Base-by-base conservation (phyloP, 192 early-diverging fungal genomes). In the Coemansia nantahalensis region DNA sequence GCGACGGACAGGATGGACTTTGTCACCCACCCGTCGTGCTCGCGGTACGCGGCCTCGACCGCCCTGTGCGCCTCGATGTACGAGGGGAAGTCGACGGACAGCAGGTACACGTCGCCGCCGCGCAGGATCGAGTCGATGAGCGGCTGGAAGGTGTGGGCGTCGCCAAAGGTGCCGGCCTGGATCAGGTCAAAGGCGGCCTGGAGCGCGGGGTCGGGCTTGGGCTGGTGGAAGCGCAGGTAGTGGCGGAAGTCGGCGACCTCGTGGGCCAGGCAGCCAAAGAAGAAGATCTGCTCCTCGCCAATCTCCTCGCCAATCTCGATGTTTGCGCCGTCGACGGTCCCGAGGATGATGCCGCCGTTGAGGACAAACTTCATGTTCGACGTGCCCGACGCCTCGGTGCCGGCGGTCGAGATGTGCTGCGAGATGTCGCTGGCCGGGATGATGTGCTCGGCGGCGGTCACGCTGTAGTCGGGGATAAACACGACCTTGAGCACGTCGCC, bases 301-400 rank as follows among this genome's bases (percentile, higher is more conserved):
- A 95, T 85, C 65, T 97, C 92, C 59, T 98, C 93, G 55, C 86
- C 82, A 74, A 98, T 98, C 67, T 98, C 96, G 79, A 98, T 93
- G 77, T 98, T 98, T 53, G 96, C 96, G 45, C 94, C 95, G 51
- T 99, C 95, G 24, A 99, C 85, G 1, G 94, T 99, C 51, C 96
- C 96, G 30, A 99, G 80, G 65, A 99, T 99, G 46, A 97, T 72
- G 53, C 96, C 96, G 52, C 96, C 94, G 72, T 99, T 99, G 36
- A 99, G 73, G 39, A 97, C 94, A 82, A 99, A 99, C 82, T 99
- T 98, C 94, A 99, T 99, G 82, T 99, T 99, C 16, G 94, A 96
- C 9, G 96, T 99, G 41, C 96, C 96, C 16, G 94, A 96, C 16
- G 94, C 96, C 74, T 99, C 96, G 11, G 94, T 99, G 51, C 95